phyloP scores from a whole-genome alignment of 2,329 filamentous ascomycete species.

The Epichloe coenophiala region DNA sequence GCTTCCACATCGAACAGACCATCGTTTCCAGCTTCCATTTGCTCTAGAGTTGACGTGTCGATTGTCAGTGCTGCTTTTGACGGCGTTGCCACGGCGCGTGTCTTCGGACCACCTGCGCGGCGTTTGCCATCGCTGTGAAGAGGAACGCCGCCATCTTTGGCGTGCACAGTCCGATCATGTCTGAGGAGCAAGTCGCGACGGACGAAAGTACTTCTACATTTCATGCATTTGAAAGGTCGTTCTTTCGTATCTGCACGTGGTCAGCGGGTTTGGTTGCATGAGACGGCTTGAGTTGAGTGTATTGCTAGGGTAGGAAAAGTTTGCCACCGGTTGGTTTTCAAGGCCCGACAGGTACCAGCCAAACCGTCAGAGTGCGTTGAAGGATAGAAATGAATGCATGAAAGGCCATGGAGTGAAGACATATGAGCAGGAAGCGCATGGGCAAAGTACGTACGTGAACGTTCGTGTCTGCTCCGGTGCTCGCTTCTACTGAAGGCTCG shows the following conservation, averaged over 20 bases:
- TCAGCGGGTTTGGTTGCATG: slow-evolving; percentile 2
- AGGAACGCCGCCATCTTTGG: slow-evolving; percentile 90
- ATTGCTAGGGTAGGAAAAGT: slow-evolving; percentile 2
- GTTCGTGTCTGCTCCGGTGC: slow-evolving; percentile 90
- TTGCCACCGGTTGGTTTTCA: neutral
- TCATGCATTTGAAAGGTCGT: slow-evolving; percentile 95
- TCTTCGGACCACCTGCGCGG: slow-evolving; percentile 56
- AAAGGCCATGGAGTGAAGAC: neutral
- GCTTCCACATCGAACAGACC: slow-evolving; percentile 92
- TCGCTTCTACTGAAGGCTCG: slow-evolving; percentile 95
- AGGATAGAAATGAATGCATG: neutral
- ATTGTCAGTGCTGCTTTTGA: slow-evolving; percentile 67
- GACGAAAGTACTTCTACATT: slow-evolving; percentile 96
- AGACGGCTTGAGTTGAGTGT: slow-evolving; percentile 5
- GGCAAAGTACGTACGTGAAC: slow-evolving; percentile 69
- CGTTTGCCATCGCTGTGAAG: slow-evolving; percentile 91
- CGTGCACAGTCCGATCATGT: slow-evolving; percentile 96
- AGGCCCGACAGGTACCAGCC: neutral
- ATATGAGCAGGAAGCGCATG: neutral
- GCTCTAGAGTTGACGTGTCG: slow-evolving; percentile 77
- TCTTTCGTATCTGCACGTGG: slow-evolving; percentile 76
- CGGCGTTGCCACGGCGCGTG: slow-evolving; percentile 47
- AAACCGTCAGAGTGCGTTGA: neutral
- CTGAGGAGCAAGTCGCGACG: slow-evolving; percentile 90
- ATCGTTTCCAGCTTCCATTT: slow-evolving; percentile 83